A percentile compares a stretch with the other conserved stretches of the same genome.
Conservation (phyloP, 495 filamentous ascomycete genomes). For the Massariosphaeria phaeospora region DNA sequence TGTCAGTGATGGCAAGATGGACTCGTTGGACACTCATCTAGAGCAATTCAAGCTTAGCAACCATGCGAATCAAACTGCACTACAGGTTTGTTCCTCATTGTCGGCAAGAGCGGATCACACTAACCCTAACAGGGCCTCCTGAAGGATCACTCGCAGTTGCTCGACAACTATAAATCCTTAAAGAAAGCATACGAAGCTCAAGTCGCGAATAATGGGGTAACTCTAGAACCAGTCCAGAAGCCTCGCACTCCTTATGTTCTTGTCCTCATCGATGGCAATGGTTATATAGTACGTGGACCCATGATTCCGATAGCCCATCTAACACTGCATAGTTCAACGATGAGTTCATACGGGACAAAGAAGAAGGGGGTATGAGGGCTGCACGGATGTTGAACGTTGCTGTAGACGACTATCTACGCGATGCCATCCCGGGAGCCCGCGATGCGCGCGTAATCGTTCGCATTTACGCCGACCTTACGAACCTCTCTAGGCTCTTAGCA, state of each 20-base stretch:
- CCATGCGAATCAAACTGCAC: slow-evolving; percentile 5
- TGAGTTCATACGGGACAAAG: slow-evolving; percentile 47
- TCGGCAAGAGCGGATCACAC: neutral
- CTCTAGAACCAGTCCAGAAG: slow-evolving; percentile 53
- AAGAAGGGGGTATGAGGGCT: slow-evolving; percentile 54
- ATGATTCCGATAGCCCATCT: neutral
- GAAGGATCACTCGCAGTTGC: slow-evolving; percentile 36
- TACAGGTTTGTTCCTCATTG: slow-evolving; percentile 14
- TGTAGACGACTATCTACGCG: slow-evolving; percentile 49
- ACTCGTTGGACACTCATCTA: slow-evolving; percentile 19
- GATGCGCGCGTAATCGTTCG: slow-evolving; percentile 57
- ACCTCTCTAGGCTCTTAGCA: slow-evolving; percentile 49
- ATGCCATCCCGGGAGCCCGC: slow-evolving; percentile 20
- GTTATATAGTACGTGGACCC: slow-evolving; percentile 46
- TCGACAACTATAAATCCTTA: slow-evolving; percentile 50
- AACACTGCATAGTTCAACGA: slow-evolving; percentile 50
- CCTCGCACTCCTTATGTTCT: slow-evolving; percentile 57
- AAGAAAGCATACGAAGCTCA: slow-evolving; percentile 57
- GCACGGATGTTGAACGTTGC: slow-evolving; percentile 51
- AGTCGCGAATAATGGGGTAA: slow-evolving; percentile 40
- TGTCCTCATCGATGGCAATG: slow-evolving; percentile 59
- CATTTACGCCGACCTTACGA: slow-evolving; percentile 55
- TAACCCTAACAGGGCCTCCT: slow-evolving; percentile 15
- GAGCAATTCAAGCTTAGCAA: slow-evolving; percentile 22
- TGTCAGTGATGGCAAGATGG: slow-evolving; percentile 13